These are phyloP conservation scores for Floccularia luteovirens DNA, from an alignment of 768 basidiomycete genomes.

Conservation along the genomic window DNA sequence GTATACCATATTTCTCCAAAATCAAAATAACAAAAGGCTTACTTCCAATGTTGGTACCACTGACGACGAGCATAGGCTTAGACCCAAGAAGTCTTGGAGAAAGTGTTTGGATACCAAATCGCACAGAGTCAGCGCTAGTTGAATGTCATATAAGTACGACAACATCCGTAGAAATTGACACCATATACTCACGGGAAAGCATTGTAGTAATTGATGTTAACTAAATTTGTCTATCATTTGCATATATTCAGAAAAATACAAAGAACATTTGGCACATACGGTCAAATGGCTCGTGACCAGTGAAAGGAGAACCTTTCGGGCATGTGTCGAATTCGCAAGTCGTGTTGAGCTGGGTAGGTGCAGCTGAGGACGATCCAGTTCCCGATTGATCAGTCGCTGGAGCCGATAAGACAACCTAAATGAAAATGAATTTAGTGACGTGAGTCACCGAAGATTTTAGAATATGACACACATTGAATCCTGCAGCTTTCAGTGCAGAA, in stretches of 20 bases:
- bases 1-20: too few relatives aligned
- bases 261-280: too few relatives aligned
- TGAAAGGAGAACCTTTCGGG: slow-evolving; percentile 31
- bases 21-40: slow-evolving; percentile 9
- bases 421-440: too few relatives aligned
- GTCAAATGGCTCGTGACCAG: slow-evolving; percentile 31
- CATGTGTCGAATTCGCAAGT: slow-evolving; percentile 43
- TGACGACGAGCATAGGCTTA: slow-evolving; percentile 35
- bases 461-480: slow-evolving; percentile 24
- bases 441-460: too few relatives aligned
- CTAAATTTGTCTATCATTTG: too few relatives aligned
- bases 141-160: background rate
- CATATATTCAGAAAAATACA: too few relatives aligned
- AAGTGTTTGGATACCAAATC: slow-evolving; percentile 37
- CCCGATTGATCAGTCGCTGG: slow-evolving; percentile 40
- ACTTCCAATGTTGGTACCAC: slow-evolving; percentile 40
- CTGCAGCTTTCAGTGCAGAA: slow-evolving; percentile 26
- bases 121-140: slow-evolving; percentile 20
- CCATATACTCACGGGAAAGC: slow-evolving; percentile 25
- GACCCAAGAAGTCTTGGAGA: slow-evolving; percentile 30
- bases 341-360: slow-evolving; percentile 21
- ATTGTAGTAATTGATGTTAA: slow-evolving; percentile 27
- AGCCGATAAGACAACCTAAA: slow-evolving; percentile 41
- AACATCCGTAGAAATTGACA: too few relatives aligned
- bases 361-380: slow-evolving; percentile 30